Evolutionary conservation across 164 flowering plant genomes (phyloP).

Genomic region (Umbellularia californica): DNA sequence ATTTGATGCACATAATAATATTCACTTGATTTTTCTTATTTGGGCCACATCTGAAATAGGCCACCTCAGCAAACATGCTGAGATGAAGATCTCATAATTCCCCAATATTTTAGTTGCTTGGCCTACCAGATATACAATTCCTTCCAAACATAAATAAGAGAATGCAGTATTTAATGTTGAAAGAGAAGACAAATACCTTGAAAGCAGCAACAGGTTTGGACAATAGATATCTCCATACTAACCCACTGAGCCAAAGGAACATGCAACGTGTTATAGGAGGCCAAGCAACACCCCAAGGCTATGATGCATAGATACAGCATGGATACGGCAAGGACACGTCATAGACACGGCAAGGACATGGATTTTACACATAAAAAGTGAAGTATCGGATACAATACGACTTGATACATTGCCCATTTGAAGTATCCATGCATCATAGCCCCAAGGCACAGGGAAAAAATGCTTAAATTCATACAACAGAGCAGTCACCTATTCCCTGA

Average conservation of each 20-base stretch:
- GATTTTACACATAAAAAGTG: too few species aligned
- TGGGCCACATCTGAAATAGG: background rate
- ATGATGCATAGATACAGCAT: too few species aligned
- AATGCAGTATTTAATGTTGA: background rate
- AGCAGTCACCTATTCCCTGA: slow-evolving; percentile 74
- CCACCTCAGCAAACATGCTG: background rate
- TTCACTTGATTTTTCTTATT: too few species aligned
- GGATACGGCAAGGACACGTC: too few species aligned
- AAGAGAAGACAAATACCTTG: slow-evolving; percentile 46
- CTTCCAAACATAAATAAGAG: background rate
- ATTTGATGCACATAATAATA: too few species aligned
- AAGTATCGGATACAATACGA: too few species aligned
- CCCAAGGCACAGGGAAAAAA: background rate
- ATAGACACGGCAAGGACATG: too few species aligned
- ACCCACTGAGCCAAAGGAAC: slow-evolving; percentile 47
- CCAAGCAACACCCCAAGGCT: too few species aligned
- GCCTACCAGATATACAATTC: background rate
- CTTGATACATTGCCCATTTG: too few species aligned
- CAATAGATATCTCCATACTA: slow-evolving; percentile 82
- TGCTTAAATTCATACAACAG: background rate
- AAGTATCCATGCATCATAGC: too few species aligned
- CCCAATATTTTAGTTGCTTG: background rate
- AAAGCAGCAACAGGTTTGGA: slow-evolving; percentile 85
- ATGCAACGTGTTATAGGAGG: slow-evolving; percentile 8
- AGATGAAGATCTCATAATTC: too few species aligned